Evolutionary conservation across 495 filamentous ascomycete genomes (phyloP).

Genomic region (Pyrenopolyporus hunteri): DNA sequence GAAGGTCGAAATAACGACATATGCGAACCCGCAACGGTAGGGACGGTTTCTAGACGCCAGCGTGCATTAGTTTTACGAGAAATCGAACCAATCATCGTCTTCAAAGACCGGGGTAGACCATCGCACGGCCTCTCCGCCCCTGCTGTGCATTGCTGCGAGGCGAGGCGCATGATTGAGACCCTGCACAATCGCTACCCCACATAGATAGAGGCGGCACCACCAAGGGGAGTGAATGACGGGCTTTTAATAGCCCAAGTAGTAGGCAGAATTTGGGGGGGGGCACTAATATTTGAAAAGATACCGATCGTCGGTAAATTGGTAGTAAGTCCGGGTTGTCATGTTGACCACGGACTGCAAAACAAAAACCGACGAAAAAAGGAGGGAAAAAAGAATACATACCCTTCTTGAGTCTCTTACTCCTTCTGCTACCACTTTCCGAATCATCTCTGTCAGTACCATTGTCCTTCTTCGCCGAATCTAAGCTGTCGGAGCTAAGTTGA

Average conservation of each 20-base stretch:
- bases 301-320: neutral
- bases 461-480: constrained; percentile 62
- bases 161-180: constrained; percentile 23
- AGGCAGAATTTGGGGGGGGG: no score
- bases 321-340: no score
- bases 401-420: constrained; percentile 94
- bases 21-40: constrained; percentile 92
- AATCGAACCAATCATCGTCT: constrained; percentile 34
- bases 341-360: no score
- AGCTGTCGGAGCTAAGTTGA: constrained; percentile 77
- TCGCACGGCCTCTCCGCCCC: constrained; percentile 9
- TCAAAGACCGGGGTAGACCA: neutral
- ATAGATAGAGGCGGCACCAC: constrained; percentile 1
- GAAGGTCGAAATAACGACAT: constrained; percentile 92
- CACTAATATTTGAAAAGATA: neutral
- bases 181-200: constrained; percentile 18
- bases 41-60: constrained; percentile 70
- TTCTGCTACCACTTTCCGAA: constrained; percentile 74
- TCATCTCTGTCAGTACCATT: constrained; percentile 67
- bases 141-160: constrained; percentile 13
- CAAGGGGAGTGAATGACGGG: neutral
- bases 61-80: constrained; percentile 45
- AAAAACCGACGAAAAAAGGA: neutral
- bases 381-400: constrained; percentile 60
- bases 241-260: neutral